phyloP scores from a whole-genome alignment of 805 yeast genomes.

The Lipomyces orientalis region DNA sequence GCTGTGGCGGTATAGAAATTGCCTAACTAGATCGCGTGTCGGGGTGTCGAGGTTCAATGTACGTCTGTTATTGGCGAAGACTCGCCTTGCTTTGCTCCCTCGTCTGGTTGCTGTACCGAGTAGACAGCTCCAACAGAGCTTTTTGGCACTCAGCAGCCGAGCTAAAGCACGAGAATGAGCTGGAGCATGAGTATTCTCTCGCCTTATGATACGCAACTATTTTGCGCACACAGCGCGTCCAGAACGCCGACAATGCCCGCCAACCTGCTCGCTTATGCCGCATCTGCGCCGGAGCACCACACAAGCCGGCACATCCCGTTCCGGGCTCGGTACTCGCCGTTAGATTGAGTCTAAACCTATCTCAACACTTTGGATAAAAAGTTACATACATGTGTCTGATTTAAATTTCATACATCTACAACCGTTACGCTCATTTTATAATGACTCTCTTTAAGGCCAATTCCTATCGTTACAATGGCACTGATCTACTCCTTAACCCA shows the following conservation, averaged over 20 bases:
- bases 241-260: not conserved
- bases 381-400: not conserved
- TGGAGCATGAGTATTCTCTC: not conserved
- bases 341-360: too few species aligned
- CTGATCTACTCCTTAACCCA: constrained; percentile 27
- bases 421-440: not conserved
- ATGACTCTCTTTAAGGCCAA: not conserved
- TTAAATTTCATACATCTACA: constrained; percentile 3
- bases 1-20: too few species aligned
- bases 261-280: not conserved
- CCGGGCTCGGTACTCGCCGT: too few species aligned
- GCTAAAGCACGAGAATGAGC: not conserved
- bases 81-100: not conserved
- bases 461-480: not conserved
- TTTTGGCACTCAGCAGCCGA: not conserved
- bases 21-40: not conserved
- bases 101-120: not conserved
- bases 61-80: not conserved
- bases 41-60: not conserved
- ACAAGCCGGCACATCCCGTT: not conserved
- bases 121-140: not conserved
- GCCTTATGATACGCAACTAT: not conserved
- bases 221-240: not conserved
- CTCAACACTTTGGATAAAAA: not conserved
- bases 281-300: not conserved